Evolutionary conservation across 2,329 filamentous ascomycete species (phyloP).

Genomic region (Dendryphion nanum): DNA sequence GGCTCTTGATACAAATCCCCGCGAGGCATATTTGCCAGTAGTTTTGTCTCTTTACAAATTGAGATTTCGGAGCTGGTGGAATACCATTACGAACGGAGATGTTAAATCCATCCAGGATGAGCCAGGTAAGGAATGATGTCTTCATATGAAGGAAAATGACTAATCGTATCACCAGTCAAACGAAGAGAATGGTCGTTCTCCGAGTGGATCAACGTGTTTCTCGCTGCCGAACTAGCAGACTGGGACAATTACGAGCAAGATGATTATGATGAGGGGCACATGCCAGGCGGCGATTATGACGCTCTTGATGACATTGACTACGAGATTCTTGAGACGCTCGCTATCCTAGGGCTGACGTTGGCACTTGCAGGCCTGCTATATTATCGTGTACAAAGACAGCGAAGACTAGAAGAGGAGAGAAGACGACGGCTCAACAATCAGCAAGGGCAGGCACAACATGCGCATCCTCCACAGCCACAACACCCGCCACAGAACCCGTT

Average conservation of each 20-base stretch:
- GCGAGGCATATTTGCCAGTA: slow-evolving; percentile 91
- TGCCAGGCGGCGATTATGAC: slow-evolving; percentile 56
- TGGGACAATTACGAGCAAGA: slow-evolving; percentile 57
- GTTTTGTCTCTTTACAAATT: slow-evolving; percentile 85
- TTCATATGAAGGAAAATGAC: too few relatives aligned
- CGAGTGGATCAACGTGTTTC: slow-evolving; percentile 86
- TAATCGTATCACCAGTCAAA: slow-evolving; percentile 51
- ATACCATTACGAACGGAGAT: slow-evolving; percentile 83
- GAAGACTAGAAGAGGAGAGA: slow-evolving; percentile 44
- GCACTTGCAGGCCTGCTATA: slow-evolving; percentile 77
- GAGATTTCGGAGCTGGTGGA: slow-evolving; percentile 86
- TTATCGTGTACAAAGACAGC: slow-evolving; percentile 67
- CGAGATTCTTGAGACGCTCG: slow-evolving; percentile 76
- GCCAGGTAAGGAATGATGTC: too few relatives aligned
- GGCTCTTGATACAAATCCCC: slow-evolving; percentile 77
- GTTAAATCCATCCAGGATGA: slow-evolving; percentile 92
- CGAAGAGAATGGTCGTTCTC: slow-evolving; percentile 73
- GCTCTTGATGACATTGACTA: slow-evolving; percentile 64
- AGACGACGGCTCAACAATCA: slow-evolving; percentile 27
- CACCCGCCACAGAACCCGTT: slow-evolving; percentile 5
- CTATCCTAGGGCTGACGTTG: slow-evolving; percentile 76
- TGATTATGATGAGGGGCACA: slow-evolving; percentile 41
- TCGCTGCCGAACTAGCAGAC: slow-evolving; percentile 58
- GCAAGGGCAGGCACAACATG: slow-evolving; percentile 26
- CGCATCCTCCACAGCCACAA: slow-evolving; percentile 9